Evolutionary conservation across 192 early-diverging fungal genomes (phyloP).

Genomic region (Glomus cerebriforme): DNA sequence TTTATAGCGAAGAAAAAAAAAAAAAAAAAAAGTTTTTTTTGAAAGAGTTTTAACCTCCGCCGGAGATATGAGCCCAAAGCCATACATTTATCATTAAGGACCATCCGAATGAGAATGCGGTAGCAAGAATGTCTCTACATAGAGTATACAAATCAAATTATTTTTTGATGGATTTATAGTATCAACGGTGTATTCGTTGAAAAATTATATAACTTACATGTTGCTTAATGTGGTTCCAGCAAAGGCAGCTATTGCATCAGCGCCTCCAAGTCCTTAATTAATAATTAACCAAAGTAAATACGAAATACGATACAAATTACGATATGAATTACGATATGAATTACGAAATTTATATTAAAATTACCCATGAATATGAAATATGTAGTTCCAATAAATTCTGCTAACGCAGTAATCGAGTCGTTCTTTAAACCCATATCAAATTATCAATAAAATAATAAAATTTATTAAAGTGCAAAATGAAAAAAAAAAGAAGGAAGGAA

Average conservation of each 20-base stretch:
- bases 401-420: not conserved
- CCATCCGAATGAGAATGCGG: not conserved
- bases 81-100: slow-evolving; percentile 16
- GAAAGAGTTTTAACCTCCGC: not conserved
- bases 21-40: not conserved
- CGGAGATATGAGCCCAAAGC: not conserved
- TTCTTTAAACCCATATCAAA: no score
- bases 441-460: no score
- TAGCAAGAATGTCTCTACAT: not conserved
- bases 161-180: not conserved
- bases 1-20: not conserved
- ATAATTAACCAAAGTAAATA: not conserved
- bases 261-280: not conserved
- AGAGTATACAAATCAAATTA: no score
- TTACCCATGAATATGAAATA: slow-evolving; percentile 11
- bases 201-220: not conserved
- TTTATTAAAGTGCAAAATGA: no score
- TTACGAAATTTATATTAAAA: not conserved
- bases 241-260: not conserved
- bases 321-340: no score
- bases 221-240: not conserved
- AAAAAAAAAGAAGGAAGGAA: no score
- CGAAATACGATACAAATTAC: no score
- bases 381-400: slow-evolving; percentile 8
- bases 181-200: not conserved